Conservation (phyloP, 169 alveolate species). For the Theileria luwenshuni region DNA sequence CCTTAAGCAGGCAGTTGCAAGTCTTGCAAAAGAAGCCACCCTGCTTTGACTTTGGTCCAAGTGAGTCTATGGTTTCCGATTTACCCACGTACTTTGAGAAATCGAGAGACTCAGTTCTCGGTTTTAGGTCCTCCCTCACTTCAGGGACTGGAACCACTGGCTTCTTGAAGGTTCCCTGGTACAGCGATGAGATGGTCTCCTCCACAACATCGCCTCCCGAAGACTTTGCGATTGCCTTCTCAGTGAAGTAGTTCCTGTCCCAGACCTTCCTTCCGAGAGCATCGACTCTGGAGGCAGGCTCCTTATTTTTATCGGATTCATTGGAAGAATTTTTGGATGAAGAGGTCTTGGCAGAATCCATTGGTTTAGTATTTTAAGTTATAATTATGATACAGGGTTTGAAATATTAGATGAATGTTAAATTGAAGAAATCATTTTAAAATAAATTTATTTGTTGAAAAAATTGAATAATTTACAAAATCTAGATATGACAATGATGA, state of each 20-base stretch:
- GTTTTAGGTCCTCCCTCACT: slow-evolving; percentile 78
- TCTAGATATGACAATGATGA: too few relatives aligned
- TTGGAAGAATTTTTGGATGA: background rate
- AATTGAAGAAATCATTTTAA: too few relatives aligned
- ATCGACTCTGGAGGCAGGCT: slow-evolving; percentile 53
- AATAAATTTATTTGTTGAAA: too few relatives aligned
- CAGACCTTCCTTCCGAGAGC: slow-evolving; percentile 79
- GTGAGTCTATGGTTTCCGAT: slow-evolving; percentile 75
- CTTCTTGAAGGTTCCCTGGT: slow-evolving; percentile 55
- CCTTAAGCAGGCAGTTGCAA: slow-evolving; percentile 86
- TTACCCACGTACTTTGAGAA: slow-evolving; percentile 80
- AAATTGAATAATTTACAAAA: too few relatives aligned
- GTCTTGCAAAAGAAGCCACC: slow-evolving; percentile 85
- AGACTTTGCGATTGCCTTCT: slow-evolving; percentile 61
- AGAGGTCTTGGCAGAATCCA: too few relatives aligned
- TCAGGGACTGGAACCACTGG: slow-evolving; percentile 69
- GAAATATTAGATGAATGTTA: too few relatives aligned
- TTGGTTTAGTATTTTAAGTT: too few relatives aligned
- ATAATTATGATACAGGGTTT: too few relatives aligned
- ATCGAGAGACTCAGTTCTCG: slow-evolving; percentile 72
- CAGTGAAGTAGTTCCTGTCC: slow-evolving; percentile 75
- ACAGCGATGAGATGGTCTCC: slow-evolving; percentile 64
- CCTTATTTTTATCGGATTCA: background rate
- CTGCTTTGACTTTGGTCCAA: slow-evolving; percentile 84
- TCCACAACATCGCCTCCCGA: slow-evolving; percentile 71